Evolutionary conservation across 2,329 filamentous ascomycete genomes (phyloP).

Genomic region (Botrytis galanthina): DNA sequence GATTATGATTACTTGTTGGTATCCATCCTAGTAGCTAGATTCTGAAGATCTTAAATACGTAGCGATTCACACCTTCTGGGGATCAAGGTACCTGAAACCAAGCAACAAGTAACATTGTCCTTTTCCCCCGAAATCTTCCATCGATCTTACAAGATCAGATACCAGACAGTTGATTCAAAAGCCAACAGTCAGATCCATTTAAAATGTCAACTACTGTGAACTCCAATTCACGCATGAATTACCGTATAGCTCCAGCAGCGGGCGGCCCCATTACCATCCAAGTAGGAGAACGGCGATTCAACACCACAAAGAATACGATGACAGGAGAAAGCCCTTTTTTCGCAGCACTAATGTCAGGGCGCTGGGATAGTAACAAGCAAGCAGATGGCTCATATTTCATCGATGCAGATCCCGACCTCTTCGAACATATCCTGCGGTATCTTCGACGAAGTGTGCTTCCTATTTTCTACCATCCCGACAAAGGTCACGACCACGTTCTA

Average conservation of each 20-base stretch:
- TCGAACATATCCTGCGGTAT: slow-evolving; percentile 41
- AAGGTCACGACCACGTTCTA: slow-evolving; percentile 39
- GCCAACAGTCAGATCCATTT: neutral
- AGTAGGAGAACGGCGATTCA: slow-evolving; percentile 20
- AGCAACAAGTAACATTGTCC: neutral
- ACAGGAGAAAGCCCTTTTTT: slow-evolving; percentile 8
- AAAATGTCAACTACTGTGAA: neutral
- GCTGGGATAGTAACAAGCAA: slow-evolving; percentile 32
- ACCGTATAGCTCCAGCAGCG: neutral
- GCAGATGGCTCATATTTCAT: slow-evolving; percentile 42
- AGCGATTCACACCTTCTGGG: neutral
- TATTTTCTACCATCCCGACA: slow-evolving; percentile 38
- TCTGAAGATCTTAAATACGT: neutral
- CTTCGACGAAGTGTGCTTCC: slow-evolving; percentile 39
- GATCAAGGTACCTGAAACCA: neutral
- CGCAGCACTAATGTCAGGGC: slow-evolving; percentile 27
- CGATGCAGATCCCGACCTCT: slow-evolving; percentile 41
- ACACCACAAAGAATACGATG: slow-evolving; percentile 3
- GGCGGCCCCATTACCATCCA: slow-evolving; percentile 2
- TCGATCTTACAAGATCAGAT: neutral
- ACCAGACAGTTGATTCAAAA: accelerated
- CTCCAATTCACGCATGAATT: neutral
- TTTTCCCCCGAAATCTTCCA: neutral
- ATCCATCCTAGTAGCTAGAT: neutral
- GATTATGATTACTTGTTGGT: neutral